Conservation (phyloP, 352 stramenopile species). For the Globisporangium barbulae region DNA sequence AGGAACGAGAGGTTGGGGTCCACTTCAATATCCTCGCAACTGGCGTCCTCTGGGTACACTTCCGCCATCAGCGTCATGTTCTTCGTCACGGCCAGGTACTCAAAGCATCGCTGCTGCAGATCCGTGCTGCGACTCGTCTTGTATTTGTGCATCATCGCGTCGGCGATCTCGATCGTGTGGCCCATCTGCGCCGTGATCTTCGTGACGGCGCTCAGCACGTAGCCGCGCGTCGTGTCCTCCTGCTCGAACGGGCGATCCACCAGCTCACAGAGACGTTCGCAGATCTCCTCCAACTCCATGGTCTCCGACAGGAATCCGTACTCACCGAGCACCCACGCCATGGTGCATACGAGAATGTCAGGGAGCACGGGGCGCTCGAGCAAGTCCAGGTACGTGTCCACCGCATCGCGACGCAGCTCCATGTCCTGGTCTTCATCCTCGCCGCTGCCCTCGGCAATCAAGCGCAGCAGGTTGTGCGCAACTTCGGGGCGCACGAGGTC, state of each 20-base stretch:
- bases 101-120: constrained; percentile 98
- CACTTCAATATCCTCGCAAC: constrained; percentile 93
- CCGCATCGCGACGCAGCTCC: constrained; percentile 94
- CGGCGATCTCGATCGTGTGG: constrained; percentile 85
- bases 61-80: constrained; percentile 89
- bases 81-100: constrained; percentile 96
- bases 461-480: constrained; percentile 96
- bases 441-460: constrained; percentile 97
- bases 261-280: constrained; percentile 93
- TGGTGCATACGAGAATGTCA: constrained; percentile 95
- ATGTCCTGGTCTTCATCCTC: constrained; percentile 97
- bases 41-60: constrained; percentile 97
- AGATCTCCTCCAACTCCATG: constrained; percentile 93
- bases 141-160: constrained; percentile 97
- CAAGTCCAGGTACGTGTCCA: constrained; percentile 96
- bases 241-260: constrained; percentile 85
- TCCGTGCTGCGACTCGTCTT: constrained; percentile 94
- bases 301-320: constrained; percentile 97
- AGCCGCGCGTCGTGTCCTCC: constrained; percentile 92
- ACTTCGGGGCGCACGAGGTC: constrained; percentile 97
- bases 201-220: constrained; percentile 95
- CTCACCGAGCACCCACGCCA: constrained; percentile 99
- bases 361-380: constrained; percentile 94
- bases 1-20: constrained; percentile 96
- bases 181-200: constrained; percentile 97